A percentile compares a stretch with the other conserved stretches of the same genome.
phyloP scores from a whole-genome alignment of 768 basidiomycete genomes.

The Mrakia frigida region DNA sequence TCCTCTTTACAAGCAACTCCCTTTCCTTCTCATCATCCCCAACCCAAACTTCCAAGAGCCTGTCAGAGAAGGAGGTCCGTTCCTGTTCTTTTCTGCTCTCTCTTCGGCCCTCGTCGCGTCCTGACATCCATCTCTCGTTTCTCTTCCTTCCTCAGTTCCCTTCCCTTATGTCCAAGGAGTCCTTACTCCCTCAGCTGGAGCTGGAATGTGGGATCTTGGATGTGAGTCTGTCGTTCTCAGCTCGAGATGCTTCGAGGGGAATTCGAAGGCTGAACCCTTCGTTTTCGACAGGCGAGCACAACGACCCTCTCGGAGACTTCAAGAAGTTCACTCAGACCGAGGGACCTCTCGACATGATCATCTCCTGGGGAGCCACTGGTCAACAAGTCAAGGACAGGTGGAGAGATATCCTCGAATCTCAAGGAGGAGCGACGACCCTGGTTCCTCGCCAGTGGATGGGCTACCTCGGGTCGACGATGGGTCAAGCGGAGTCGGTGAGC shows the following conservation, averaged over 20 bases:
- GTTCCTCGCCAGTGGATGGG: constrained; percentile 24
- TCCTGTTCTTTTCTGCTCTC: not conserved
- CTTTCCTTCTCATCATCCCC: constrained; percentile 39
- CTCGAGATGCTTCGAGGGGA: not conserved
- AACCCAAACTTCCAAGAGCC: constrained; percentile 25
- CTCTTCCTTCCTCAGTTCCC: not conserved
- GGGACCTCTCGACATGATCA: constrained; percentile 42
- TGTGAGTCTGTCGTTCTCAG: constrained; percentile 1
- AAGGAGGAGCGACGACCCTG: constrained; percentile 12
- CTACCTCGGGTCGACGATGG: constrained; percentile 43
- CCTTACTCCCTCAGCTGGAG: constrained; percentile 38
- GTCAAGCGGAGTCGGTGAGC: constrained; percentile 39
- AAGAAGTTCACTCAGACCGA: constrained; percentile 39
- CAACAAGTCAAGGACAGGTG: constrained; percentile 38
- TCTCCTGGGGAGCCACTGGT: constrained; percentile 38
- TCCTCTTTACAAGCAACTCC: constrained; percentile 43
- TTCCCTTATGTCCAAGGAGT: constrained; percentile 28
- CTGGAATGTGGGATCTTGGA: constrained; percentile 40
- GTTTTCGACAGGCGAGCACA: constrained; percentile 23
- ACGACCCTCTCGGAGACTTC: constrained; percentile 42
- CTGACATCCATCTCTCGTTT: not conserved
- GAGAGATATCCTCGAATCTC: constrained; percentile 22
- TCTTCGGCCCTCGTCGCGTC: constrained; percentile 33
- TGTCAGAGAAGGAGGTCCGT: constrained; percentile 29
- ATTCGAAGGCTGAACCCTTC: not conserved